Conservation (phyloP, 1,139 yeast species). For the Zygosaccharomyces sapae region DNA sequence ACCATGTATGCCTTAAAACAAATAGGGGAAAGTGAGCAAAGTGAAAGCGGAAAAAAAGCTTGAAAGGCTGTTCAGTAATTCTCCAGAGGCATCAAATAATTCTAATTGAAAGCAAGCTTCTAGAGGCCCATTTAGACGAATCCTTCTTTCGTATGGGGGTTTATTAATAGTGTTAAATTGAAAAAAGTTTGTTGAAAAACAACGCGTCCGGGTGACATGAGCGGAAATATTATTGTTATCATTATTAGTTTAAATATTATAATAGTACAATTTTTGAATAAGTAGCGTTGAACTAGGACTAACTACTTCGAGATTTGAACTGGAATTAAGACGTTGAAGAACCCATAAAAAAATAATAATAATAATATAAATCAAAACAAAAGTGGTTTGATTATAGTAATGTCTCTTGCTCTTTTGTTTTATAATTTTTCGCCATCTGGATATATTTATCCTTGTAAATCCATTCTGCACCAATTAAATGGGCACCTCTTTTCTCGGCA, state of each 20-base stretch:
- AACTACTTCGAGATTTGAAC: not conserved
- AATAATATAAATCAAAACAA: no score
- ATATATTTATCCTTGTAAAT: conserved; percentile 69
- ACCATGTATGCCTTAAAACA: not conserved
- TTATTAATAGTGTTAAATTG: no score
- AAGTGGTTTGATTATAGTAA: not conserved
- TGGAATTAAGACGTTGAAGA: not conserved
- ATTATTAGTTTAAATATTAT: not conserved
- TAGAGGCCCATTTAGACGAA: no score
- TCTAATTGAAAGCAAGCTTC: no score
- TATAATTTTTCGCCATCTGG: conserved; percentile 16
- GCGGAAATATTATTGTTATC: not conserved
- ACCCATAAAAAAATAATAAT: no score
- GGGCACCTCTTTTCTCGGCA: conserved; percentile 62
- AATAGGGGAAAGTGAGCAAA: no score
- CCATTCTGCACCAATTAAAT: conserved; percentile 71
- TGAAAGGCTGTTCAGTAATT: no score
- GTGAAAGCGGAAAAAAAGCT: no score
- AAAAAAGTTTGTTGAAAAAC: not conserved
- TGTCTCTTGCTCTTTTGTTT: not conserved
- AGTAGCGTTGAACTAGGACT: not conserved
- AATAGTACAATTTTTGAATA: not conserved
- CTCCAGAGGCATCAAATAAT: no score
- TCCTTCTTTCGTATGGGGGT: no score
- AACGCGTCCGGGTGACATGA: conserved; percentile 7